Percentiles rank a stretch among this genome's conserved stretches.
Evolutionary conservation across 2,329 filamentous ascomycete genomes (phyloP).

Genomic region (Aspergillus ochraceoroseus): DNA sequence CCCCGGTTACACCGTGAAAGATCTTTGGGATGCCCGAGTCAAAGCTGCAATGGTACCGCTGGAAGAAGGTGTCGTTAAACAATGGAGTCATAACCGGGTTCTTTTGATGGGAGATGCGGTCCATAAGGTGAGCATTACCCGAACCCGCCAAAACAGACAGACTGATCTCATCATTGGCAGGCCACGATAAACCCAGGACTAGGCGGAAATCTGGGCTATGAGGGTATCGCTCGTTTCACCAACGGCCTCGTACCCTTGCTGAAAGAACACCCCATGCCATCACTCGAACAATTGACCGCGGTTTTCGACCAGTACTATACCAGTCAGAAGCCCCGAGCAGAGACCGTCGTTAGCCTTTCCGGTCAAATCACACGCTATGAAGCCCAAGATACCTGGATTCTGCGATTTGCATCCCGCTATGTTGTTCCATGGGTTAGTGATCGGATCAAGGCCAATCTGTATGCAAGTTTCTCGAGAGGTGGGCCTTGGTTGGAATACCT

Average conservation of each 20-base stretch:
- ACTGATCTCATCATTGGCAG: not conserved
- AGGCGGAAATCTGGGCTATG: constrained; percentile 1
- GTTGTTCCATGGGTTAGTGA: not conserved
- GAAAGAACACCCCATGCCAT: not conserved
- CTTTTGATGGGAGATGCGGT: constrained; percentile 3
- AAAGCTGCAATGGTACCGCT: constrained; percentile 3
- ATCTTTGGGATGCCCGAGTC: constrained; percentile 6
- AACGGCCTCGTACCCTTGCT: constrained; percentile 1
- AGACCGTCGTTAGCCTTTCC: not conserved
- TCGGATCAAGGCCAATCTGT: not conserved
- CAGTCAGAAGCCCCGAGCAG: not conserved
- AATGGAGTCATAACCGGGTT: constrained; percentile 3
- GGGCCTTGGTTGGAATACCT: constrained; percentile 1
- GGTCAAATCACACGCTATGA: constrained; percentile 3
- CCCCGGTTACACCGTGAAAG: constrained; percentile 3
- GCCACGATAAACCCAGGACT: constrained; percentile 6
- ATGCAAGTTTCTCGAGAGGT: not conserved
- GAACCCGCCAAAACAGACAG: no score
- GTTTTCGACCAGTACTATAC: not conserved
- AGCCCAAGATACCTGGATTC: constrained; percentile 2
- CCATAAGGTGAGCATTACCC: not conserved
- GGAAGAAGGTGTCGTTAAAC: constrained; percentile 2
- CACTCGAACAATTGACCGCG: not conserved
- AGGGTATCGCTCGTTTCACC: constrained; percentile 1
- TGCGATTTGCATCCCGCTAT: not conserved